Conservation (phyloP, 371 early-diverging fungal species). For the Paraphysoderma sedebokerense region DNA sequence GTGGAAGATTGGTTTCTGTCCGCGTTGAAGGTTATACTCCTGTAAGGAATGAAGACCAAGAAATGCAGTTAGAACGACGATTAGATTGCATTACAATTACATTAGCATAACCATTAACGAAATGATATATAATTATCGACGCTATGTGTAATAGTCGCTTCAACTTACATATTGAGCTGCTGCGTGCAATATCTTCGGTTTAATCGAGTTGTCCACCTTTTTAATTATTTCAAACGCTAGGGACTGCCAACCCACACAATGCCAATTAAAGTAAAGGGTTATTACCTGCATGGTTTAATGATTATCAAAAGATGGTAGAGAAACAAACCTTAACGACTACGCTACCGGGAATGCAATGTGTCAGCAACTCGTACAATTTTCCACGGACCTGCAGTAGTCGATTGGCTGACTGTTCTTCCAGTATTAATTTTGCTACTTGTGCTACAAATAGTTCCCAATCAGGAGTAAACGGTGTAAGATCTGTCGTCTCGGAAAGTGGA, state of each 20-base stretch:
- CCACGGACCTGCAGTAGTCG: slow-evolving; percentile 54
- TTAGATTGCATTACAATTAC: no score
- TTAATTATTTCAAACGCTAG: slow-evolving; percentile 51
- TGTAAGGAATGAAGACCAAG: slow-evolving; percentile 11
- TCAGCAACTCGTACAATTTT: slow-evolving; percentile 68
- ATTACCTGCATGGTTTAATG: not conserved
- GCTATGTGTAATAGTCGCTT: no score
- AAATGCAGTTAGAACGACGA: no score
- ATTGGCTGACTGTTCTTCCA: slow-evolving; percentile 4
- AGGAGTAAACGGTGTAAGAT: not conserved
- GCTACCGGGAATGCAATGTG: slow-evolving; percentile 74
- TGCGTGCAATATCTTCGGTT: slow-evolving; percentile 39
- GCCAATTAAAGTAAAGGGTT: not conserved
- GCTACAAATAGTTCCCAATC: not conserved
- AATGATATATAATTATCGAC: not conserved
- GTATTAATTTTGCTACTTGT: not conserved
- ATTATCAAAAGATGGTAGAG: not conserved
- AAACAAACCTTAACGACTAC: slow-evolving; percentile 50
- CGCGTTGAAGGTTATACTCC: slow-evolving; percentile 73
- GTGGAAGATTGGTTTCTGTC: slow-evolving; percentile 91
- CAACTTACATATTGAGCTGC: slow-evolving; percentile 69
- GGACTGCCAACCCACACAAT: slow-evolving; percentile 15
- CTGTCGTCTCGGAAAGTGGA: no score
- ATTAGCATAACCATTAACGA: not conserved
- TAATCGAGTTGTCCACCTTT: slow-evolving; percentile 40